Base-by-base conservation (phyloP, 768 basidiomycete genomes). In the Tricholoma bakamatsutake region DNA sequence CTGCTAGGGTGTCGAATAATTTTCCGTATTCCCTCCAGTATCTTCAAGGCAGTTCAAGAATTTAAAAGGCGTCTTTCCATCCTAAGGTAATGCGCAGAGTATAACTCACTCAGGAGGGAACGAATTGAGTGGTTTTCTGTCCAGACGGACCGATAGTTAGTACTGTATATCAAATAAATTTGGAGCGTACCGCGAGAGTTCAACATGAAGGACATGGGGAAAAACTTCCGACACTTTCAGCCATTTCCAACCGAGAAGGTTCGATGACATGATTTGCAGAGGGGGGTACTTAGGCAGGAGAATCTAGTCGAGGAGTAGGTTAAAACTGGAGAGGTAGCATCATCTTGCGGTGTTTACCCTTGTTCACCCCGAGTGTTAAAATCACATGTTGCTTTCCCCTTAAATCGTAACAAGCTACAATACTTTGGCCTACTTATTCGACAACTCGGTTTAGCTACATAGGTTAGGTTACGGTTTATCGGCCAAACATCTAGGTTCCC, bases 21-120 rank as follows among this genome's bases (percentile, higher is more conserved):
- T 70, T 63, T 3, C 81, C 81, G 33, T 91, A 83, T 47, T 87
- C 87, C 21, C 68, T 68, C 90, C 90, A 95, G 65, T 87, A 84
- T 39, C 89, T 91, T 53, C 17, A 27, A 30, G 35, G 21, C 39
- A 42, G 10, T n/a, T 4, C 9, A 55, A 17, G 28, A 51, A 27
- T 4, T 33, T 30, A 34, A 6, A 8, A 5, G 5, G 40, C 42
- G 3, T 24, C 21, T 24, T 24, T 24, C 21, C 21, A 24, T 24
- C 21, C 21, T 24, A 24, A 3, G 21, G 21, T 24, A 3, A 24
- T 24, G 3, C 21, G 21, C 21, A 24, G 27, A 17, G 30, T 18
- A 35, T n/a, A 9, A 50, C 62, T 56, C 58, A 83, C 77, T 80
- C 77, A 37, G 67, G 69, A 27, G 72, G 73, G 65, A 88, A 85